Evolutionary conservation across 768 basidiomycete species (phyloP), one percentile per base, ranked within the genome.

Genomic region (Piloderma croceum): DNA sequence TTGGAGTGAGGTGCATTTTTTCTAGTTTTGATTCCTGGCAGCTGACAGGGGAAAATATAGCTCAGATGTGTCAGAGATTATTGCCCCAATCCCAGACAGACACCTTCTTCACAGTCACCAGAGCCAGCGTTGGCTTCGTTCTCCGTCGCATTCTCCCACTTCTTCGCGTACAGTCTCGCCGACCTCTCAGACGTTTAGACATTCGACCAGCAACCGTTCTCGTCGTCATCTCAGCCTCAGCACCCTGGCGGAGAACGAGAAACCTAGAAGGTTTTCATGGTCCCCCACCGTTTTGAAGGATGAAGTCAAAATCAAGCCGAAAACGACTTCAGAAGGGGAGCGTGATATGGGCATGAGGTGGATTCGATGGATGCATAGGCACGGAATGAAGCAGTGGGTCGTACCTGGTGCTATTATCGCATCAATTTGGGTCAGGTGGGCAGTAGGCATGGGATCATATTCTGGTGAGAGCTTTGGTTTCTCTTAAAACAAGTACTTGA

Each of bases 291-390:
- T n/a, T n/a, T n/a, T n/a, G n/a, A n/a, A n/a, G 39, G 47, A 34
- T n/a, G 58, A 60, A 7, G 46, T 43, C 6, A 46, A 51, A 7
- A 49, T 48, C 17, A 55, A 57, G 11, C 53, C 51, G 18, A 62
- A 63, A 24, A 48, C 49, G 20, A 59, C 65, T 5, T 44, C 47
- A 21, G 29, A 24, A 21, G 52, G 43, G 23, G 35, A 29, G 15
- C 50, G 46, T 23, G 41, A 41, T 24, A 62, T 78, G 60, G 83
- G 70, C 9, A 67, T 73, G 46, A 56, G 80, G 31, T 86, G 81
- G 80, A 66, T 86, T 27, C 70, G 80, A 31, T 90, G 83, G 85
- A 85, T 90, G 83, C 83, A 87, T 46, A 80, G 72, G 47, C 67
- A 74, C 24, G 73, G 70, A 13, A 56, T 85, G 56, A 79, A 71